Percentiles rank a stretch among this genome's conserved stretches.
These are phyloP conservation scores for Sanghuangporus baumii DNA, from an alignment of 1,284 basidiomycete genomes.

Conservation along the genomic window DNA sequence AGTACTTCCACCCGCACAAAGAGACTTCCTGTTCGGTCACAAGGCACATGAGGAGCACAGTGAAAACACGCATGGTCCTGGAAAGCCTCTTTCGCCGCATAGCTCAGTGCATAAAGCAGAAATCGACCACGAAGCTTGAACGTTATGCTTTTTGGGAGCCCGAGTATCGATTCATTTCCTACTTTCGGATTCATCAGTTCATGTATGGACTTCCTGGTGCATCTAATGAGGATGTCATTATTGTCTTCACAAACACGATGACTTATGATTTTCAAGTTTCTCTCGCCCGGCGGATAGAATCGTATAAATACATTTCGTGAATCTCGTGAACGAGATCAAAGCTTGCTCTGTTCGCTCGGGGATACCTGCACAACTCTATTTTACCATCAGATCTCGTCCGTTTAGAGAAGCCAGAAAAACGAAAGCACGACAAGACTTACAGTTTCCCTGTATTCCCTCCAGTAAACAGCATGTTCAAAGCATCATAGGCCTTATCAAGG, in stretches of 20 bases:
- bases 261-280: too few relatives aligned
- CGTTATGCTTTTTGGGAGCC: not conserved
- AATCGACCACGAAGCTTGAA: slow-evolving; percentile 9
- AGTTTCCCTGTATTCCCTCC: slow-evolving; percentile 85
- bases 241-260: too few relatives aligned
- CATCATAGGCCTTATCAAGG: slow-evolving; percentile 63
- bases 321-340: not conserved
- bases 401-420: not conserved
- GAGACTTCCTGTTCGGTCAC: slow-evolving; percentile 20
- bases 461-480: slow-evolving; percentile 65
- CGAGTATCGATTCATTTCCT: not conserved
- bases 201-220: not conserved
- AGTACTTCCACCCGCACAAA: slow-evolving; percentile 21
- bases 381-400: not conserved
- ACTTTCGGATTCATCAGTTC: not conserved
- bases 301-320: not conserved
- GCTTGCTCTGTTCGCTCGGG: not conserved
- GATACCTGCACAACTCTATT: slow-evolving; percentile 6
- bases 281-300: not conserved
- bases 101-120: slow-evolving; percentile 11
- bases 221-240: too few relatives aligned
- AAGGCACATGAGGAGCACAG: slow-evolving; percentile 20
- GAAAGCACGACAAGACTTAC: slow-evolving; percentile 34
- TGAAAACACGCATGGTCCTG: slow-evolving; percentile 3
- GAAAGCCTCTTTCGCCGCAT: not conserved